Evolutionary conservation across 2,329 filamentous ascomycete species (phyloP).

Genomic region (Alternaria sp.): DNA sequence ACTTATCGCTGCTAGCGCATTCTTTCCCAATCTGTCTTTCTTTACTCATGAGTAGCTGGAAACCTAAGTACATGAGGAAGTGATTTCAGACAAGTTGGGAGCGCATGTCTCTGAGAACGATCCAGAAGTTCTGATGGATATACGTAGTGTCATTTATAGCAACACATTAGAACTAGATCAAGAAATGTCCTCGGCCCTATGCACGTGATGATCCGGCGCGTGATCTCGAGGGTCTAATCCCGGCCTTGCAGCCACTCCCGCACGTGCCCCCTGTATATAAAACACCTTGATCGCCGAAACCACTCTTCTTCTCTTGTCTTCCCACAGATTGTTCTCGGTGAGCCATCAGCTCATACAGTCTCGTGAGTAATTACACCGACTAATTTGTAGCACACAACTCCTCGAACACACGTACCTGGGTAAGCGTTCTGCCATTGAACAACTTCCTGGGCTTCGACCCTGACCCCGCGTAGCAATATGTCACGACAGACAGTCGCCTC

Average conservation of each 20-base stretch:
- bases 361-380: not conserved
- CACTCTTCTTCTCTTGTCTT: not conserved
- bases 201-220: not conserved
- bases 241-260: not conserved
- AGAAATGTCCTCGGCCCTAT: fast-evolving
- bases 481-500: not conserved
- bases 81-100: not conserved
- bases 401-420: not conserved
- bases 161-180: fast-evolving
- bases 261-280: not conserved
- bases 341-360: not conserved
- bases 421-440: not conserved
- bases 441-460: fast-evolving
- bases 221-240: not conserved
- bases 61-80: not conserved
- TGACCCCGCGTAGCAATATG: not conserved
- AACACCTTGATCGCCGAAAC: not conserved
- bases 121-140: not conserved
- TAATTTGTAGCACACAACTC: not conserved
- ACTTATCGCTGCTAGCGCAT: not conserved
- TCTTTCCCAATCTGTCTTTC: not conserved
- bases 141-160: not conserved
- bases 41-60: not conserved
- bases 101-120: not conserved
- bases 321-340: not conserved